These are phyloP conservation scores for Colletotrichum trifolii DNA, from an alignment of 2,329 filamentous ascomycete genomes.

Conservation along the genomic window DNA sequence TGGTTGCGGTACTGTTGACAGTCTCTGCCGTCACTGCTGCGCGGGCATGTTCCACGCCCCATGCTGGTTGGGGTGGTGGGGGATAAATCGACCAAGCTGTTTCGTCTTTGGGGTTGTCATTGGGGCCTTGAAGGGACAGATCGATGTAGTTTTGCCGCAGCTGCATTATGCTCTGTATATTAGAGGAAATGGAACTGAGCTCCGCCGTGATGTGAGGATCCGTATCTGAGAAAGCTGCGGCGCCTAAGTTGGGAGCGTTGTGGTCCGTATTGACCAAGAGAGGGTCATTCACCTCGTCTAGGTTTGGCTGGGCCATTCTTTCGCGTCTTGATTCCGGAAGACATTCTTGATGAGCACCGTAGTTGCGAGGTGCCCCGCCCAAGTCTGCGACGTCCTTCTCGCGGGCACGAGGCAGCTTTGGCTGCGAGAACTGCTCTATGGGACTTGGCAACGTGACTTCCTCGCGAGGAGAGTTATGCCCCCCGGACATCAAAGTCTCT, in stretches of 20 bases:
- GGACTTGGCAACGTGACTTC: slow-evolving; percentile 22
- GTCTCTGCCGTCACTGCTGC: slow-evolving; percentile 42
- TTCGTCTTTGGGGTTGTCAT: slow-evolving; percentile 89
- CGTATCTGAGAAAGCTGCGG: slow-evolving; percentile 75
- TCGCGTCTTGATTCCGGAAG: not conserved
- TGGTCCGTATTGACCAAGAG: not conserved
- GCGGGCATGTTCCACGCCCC: slow-evolving; percentile 57
- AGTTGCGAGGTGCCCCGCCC: not conserved
- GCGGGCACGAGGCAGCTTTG: not conserved
- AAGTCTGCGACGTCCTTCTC: not conserved
- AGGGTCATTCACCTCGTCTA: slow-evolving; percentile 8
- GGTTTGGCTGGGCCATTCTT: not conserved
- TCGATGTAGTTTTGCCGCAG: slow-evolving; percentile 89
- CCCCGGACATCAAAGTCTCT: not conserved
- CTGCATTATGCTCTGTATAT: slow-evolving; percentile 90
- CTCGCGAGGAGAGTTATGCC: not conserved
- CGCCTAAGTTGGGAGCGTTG: slow-evolving; percentile 67
- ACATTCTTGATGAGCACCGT: not conserved
- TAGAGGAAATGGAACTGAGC: slow-evolving; percentile 85
- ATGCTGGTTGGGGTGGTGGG: slow-evolving; percentile 89
- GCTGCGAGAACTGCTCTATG: not conserved
- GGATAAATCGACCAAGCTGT: slow-evolving; percentile 90
- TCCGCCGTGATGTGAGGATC: slow-evolving; percentile 87
- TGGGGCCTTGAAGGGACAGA: slow-evolving; percentile 82
- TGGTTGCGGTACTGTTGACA: slow-evolving; percentile 53